phyloP scores from a whole-genome alignment of 2,329 filamentous ascomycete genomes.

The Pyrenophora tritici-repentis region DNA sequence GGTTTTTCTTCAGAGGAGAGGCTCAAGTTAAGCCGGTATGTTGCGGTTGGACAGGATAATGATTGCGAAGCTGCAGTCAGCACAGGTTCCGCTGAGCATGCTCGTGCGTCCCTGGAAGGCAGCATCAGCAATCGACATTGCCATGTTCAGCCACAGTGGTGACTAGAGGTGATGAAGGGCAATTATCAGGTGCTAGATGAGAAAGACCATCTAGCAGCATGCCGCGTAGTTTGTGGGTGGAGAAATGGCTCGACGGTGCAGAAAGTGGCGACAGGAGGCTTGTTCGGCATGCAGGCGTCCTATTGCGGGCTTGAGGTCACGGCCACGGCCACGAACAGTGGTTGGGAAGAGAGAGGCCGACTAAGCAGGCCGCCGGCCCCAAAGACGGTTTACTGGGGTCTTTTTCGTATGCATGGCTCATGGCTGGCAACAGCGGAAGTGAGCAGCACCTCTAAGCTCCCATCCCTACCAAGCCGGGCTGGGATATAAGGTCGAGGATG shows the following conservation, averaged over 20 bases:
- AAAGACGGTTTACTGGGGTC: conserved; percentile 14
- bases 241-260: not conserved
- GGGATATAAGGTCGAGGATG: conserved; percentile 20
- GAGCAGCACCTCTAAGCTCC: conserved; percentile 22
- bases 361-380: conserved; percentile 10
- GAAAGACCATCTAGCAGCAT: not conserved
- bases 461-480: conserved; percentile 10
- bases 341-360: not conserved
- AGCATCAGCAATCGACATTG: conserved; percentile 8
- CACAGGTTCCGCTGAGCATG: conserved; percentile 2
- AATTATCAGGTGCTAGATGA: not conserved
- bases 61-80: conserved; percentile 8
- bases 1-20: not conserved
- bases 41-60: not conserved
- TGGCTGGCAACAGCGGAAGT: conserved; percentile 14
- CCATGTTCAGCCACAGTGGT: not conserved
- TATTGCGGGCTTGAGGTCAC: not conserved
- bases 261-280: not conserved
- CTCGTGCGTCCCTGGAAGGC: conserved; percentile 2
- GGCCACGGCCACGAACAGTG: conserved; percentile 3
- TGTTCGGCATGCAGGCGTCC: conserved; percentile 7
- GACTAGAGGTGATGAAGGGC: not conserved
- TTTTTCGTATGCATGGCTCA: conserved; percentile 7
- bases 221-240: not conserved
- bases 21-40: not conserved